phyloP scores from a whole-genome alignment of 75 land plant species.

The Isoetes taiwanensis region DNA sequence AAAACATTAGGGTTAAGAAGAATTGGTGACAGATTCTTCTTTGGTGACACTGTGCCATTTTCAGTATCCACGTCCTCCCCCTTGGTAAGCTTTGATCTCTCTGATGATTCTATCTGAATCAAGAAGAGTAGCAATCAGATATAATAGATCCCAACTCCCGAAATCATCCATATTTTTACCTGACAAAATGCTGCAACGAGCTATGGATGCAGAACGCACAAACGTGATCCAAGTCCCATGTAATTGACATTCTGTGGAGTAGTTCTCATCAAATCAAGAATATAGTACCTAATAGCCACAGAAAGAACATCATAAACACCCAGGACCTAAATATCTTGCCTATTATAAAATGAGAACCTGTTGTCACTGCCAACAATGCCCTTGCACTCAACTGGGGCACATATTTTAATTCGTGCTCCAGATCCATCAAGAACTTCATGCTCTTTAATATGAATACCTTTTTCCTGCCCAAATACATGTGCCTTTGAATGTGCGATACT shows the following conservation, averaged over 20 bases:
- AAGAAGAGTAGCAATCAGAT: too few species aligned
- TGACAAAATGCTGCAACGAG: slow-evolving; percentile 77
- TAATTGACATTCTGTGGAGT: slow-evolving; percentile 92
- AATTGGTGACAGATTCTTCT: slow-evolving; percentile 23
- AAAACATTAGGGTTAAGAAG: slow-evolving; percentile 83
- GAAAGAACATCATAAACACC: not conserved
- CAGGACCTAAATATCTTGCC: too few species aligned
- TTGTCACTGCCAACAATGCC: slow-evolving; percentile 99
- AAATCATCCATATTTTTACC: slow-evolving; percentile 27
- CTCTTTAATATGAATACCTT: slow-evolving; percentile 87
- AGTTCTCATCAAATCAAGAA: slow-evolving; percentile 91
- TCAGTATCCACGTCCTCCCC: slow-evolving; percentile 15
- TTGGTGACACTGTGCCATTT: slow-evolving; percentile 8
- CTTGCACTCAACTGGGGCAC: slow-evolving; percentile 99
- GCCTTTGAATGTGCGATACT: too few species aligned
- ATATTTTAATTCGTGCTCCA: slow-evolving; percentile 60
- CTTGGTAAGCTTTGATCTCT: slow-evolving; percentile 19
- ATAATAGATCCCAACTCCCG: too few species aligned
- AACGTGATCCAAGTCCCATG: slow-evolving; percentile 61
- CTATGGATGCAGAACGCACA: slow-evolving; percentile 84
- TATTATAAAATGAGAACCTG: too few species aligned
- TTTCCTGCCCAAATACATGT: too few species aligned
- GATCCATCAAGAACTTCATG: slow-evolving; percentile 83
- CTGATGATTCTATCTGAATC: slow-evolving; percentile 24
- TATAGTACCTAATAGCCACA: slow-evolving; percentile 56